Evolutionary conservation across 768 basidiomycete genomes (phyloP).

Genomic region (Russula griseocarnosa): DNA sequence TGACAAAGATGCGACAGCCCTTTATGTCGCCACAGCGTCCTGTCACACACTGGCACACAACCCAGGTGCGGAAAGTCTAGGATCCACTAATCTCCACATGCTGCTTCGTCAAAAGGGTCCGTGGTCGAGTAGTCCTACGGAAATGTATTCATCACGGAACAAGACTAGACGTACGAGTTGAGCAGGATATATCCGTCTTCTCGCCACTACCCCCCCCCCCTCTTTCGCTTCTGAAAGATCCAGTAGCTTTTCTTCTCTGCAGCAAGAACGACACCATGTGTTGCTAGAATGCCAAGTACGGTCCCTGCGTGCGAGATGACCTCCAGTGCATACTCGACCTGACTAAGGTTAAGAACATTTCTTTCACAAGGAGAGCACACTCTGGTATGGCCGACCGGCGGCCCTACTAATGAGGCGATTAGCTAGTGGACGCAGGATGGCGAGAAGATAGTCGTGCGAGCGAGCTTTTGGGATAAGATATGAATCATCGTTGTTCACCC

Average conservation of each 20-base stretch:
- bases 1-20: too few relatives aligned
- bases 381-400: constrained; percentile 97
- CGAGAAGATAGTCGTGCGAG: constrained; percentile 98
- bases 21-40: too few relatives aligned
- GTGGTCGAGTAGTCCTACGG: too few relatives aligned
- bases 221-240: constrained; percentile 85
- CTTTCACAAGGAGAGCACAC: constrained; percentile 43
- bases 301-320: constrained; percentile 95
- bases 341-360: constrained; percentile 9
- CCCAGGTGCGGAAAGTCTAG: too few relatives aligned
- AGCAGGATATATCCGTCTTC: constrained; percentile 96
- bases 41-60: too few relatives aligned
- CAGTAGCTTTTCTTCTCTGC: constrained; percentile 98
- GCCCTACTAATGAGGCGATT: constrained; percentile 39
- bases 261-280: constrained; percentile 86
- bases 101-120: too few relatives aligned
- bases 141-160: neutral
- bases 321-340: constrained; percentile 99
- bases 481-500: constrained; percentile 15
- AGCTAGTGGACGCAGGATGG: constrained; percentile 34
- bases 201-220: constrained; percentile 93
- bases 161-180: constrained; percentile 62
- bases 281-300: constrained; percentile 85
- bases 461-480: constrained; percentile 46
- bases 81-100: too few relatives aligned